Base-by-base conservation (phyloP, 176 grass and related monocot species). In the Themeda triandra region DNA sequence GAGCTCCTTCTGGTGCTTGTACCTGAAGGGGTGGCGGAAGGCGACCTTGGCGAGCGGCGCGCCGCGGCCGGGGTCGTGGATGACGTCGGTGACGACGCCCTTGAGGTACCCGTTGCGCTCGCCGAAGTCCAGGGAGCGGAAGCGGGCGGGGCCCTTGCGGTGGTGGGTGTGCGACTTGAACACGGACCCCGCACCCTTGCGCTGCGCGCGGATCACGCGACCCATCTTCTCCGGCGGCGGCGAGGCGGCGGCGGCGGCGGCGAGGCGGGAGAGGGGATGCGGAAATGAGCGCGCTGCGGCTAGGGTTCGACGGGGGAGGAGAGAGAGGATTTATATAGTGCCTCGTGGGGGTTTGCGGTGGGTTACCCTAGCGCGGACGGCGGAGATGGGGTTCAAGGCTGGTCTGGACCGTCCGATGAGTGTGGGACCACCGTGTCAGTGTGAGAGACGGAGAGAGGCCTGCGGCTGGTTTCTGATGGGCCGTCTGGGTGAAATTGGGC, bases 151-250 rank as follows among this genome's bases (percentile, higher is more conserved):
- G 5, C 95, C 95, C 90, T 97, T 97, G 78, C 95, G 95, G 90
- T 97, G 95, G 95, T 97, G 95, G 17, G 95, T 97, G 90, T 97
- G 95, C 9, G 95, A 94, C 73, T 92, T 92, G 88, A 97, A 97
- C 21, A 97, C 84, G 32, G 95, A 94, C 3, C 95, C 95, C 25
- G 92, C 95, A 75, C 95, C 95, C 92, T 97, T 97, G 66, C 95
- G 90, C 88, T 97, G 95, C 6, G 95, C 90, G 37, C 95, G 84
- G 90, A 97, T 97, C 86, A 97, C 95, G 46, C 95, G 90, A 44
- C 95, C 95, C 95, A 97, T 97, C 63, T 85, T 85, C 76, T 37
- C 18, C 75, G 73, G 32, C 79, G 80, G 31, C 41, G 54, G 32
- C 6, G 36, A 37, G 36, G 36, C 30, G 49, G 51, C 21, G 39